These are phyloP conservation scores for Gyromitra esculenta DNA, from an alignment of 2,329 filamentous ascomycete genomes.

Conservation along the genomic window DNA sequence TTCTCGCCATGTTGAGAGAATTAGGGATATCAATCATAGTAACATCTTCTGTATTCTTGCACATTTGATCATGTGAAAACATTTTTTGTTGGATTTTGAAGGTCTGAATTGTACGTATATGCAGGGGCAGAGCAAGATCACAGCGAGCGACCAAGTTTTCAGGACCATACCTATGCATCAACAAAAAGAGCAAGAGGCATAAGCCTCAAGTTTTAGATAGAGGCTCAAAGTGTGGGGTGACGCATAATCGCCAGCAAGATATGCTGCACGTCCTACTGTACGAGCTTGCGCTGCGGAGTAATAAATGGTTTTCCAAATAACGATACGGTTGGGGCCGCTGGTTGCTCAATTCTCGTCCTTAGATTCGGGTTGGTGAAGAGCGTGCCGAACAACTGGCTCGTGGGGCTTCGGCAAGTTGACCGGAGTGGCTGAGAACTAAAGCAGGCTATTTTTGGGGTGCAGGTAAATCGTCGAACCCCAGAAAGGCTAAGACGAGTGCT, in stretches of 20 bases:
- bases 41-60: neutral
- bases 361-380: conserved; percentile 8
- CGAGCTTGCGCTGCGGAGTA: neutral
- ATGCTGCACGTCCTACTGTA: neutral
- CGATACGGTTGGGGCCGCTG: neutral
- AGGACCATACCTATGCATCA: neutral
- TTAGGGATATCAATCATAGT: neutral
- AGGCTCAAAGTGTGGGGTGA: conserved; percentile 34
- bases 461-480: neutral
- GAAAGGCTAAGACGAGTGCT: conserved; percentile 3
- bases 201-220: conserved; percentile 20
- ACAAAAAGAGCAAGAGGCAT: neutral
- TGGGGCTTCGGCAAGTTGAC: conserved; percentile 18
- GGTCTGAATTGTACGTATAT: neutral
- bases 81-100: neutral
- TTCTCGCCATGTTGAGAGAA: neutral
- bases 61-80: conserved; percentile 15
- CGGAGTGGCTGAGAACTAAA: conserved; percentile 29
- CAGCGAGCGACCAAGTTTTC: neutral
- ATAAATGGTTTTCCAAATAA: conserved; percentile 6
- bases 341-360: conserved; percentile 5
- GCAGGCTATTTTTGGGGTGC: conserved; percentile 17
- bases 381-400: conserved; percentile 1
- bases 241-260: conserved; percentile 24
- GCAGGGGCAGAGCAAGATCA: conserved; percentile 4